A percentile compares a stretch with the other conserved stretches of the same genome.
These are phyloP conservation scores for Colletotrichum theobromicola DNA, from an alignment of 2,329 filamentous ascomycete species.

Conservation along the genomic window DNA sequence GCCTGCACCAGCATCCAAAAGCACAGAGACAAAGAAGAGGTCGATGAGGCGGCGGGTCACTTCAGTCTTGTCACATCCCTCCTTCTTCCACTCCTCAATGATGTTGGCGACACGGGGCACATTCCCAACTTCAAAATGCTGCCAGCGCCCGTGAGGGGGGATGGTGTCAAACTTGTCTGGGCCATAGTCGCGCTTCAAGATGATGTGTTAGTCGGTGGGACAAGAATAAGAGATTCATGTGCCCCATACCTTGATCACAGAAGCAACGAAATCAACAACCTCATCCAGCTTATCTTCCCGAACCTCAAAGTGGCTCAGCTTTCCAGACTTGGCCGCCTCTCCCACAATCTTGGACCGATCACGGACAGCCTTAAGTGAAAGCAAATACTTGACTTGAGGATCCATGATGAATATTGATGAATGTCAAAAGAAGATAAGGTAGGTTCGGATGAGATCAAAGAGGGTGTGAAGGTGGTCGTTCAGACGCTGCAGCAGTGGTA, in stretches of 20 bases:
- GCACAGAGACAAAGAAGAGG: conserved; percentile 65
- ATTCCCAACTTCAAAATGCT: conserved; percentile 66
- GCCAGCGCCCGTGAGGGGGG: conserved; percentile 64
- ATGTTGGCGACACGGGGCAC: conserved; percentile 52
- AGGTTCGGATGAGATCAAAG: neutral
- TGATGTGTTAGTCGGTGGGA: neutral
- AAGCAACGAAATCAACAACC: conserved; percentile 46
- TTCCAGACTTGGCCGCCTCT: conserved; percentile 39
- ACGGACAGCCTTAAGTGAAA: conserved; percentile 40
- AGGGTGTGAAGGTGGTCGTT: neutral
- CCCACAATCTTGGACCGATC: conserved; percentile 37
- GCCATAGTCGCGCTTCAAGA: conserved; percentile 52
- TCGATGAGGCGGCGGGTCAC: conserved; percentile 61
- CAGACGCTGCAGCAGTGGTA: neutral
- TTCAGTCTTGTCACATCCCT: conserved; percentile 47
- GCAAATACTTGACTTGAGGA: conserved; percentile 35
- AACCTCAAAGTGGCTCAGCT: conserved; percentile 47
- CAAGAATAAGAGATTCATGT: neutral
- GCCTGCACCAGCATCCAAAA: conserved; percentile 61
- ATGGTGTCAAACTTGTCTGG: conserved; percentile 51
- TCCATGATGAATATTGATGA: neutral
- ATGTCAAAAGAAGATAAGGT: neutral
- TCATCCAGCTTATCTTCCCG: conserved; percentile 39
- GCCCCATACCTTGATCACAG: conserved; percentile 45
- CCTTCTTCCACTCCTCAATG: conserved; percentile 48